Evolutionary conservation across 1,139 yeast genomes (phyloP).

Genomic region (Blastobotrys buckinghamii): DNA sequence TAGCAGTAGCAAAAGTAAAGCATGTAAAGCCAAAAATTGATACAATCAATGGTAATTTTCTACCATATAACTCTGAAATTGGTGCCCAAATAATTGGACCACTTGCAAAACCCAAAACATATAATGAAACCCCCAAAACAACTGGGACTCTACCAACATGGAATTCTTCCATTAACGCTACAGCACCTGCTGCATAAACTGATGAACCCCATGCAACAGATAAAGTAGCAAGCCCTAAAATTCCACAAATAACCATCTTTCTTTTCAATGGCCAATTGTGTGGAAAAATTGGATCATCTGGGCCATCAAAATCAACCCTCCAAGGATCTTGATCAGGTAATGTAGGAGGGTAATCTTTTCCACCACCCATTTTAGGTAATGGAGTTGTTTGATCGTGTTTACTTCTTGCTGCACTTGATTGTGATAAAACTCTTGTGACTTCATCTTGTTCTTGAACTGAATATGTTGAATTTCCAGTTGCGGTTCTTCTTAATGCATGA

Average conservation of each 20-base stretch:
- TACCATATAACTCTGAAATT: slow-evolving; percentile 66
- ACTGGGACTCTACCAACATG: slow-evolving; percentile 31
- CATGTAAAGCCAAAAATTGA: slow-evolving; percentile 53
- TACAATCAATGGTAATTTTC: slow-evolving; percentile 50
- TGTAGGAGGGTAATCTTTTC: slow-evolving; percentile 44
- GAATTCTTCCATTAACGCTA: slow-evolving; percentile 27
- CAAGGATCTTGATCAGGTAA: slow-evolving; percentile 43
- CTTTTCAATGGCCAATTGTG: slow-evolving; percentile 40
- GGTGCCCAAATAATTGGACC: slow-evolving; percentile 86
- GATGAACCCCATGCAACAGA: slow-evolving; percentile 41
- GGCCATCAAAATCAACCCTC: slow-evolving; percentile 48
- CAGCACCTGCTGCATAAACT: slow-evolving; percentile 36
- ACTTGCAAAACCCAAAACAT: slow-evolving; percentile 73
- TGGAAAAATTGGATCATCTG: slow-evolving; percentile 46
- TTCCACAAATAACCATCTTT: slow-evolving; percentile 31
- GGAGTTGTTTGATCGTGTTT: not conserved
- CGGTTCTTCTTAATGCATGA: not conserved
- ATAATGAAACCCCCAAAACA: slow-evolving; percentile 57
- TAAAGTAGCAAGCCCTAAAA: slow-evolving; percentile 36
- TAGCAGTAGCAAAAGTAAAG: slow-evolving; percentile 66
- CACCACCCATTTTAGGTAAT: slow-evolving; percentile 38
- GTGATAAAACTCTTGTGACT: not conserved
- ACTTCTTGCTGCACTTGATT: not conserved
- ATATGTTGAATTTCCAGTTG: not conserved
- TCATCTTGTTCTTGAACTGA: not conserved